Percentiles rank a stretch among this genome's conserved stretches.
Evolutionary conservation across 192 early-diverging fungal genomes (phyloP).

Genomic region (Diversispora epigaea): DNA sequence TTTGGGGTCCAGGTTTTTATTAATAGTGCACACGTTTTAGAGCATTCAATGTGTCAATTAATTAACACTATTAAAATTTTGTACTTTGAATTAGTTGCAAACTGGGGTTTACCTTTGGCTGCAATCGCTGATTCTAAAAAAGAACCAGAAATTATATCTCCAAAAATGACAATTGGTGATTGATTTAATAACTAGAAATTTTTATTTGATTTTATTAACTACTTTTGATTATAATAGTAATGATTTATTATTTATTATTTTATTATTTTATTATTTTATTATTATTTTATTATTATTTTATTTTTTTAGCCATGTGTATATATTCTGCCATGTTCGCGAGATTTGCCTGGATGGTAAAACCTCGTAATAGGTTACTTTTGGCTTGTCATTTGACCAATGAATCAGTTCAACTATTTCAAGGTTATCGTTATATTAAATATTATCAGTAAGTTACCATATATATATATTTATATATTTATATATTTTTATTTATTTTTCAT

Average conservation of each 20-base stretch:
- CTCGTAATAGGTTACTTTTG: conserved; percentile 88
- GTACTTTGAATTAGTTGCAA: conserved; percentile 51
- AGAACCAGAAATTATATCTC: conserved; percentile 86
- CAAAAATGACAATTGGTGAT: conserved; percentile 87
- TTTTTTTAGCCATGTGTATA: conserved; percentile 66
- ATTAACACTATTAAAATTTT: background rate
- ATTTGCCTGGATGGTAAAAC: conserved; percentile 90
- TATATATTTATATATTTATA: too few species aligned
- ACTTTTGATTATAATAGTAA: too few species aligned
- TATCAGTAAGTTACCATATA: conserved; percentile 68
- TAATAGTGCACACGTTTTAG: background rate
- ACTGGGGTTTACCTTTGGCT: conserved; percentile 95
- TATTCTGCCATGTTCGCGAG: conserved; percentile 95
- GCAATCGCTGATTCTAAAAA: conserved; percentile 91
- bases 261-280: background rate
- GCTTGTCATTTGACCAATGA: conserved; percentile 93
- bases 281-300: background rate
- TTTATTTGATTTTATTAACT: too few species aligned
- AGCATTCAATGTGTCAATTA: background rate
- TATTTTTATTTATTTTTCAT: too few species aligned
- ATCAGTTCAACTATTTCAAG: conserved; percentile 83
- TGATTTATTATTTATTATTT: background rate
- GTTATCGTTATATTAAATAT: conserved; percentile 79
- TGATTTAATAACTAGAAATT: too few species aligned
- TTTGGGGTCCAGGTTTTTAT: conserved; percentile 21